Evolutionary conservation across 768 basidiomycete species (phyloP).

Genomic region (Agrocybe pediades): DNA sequence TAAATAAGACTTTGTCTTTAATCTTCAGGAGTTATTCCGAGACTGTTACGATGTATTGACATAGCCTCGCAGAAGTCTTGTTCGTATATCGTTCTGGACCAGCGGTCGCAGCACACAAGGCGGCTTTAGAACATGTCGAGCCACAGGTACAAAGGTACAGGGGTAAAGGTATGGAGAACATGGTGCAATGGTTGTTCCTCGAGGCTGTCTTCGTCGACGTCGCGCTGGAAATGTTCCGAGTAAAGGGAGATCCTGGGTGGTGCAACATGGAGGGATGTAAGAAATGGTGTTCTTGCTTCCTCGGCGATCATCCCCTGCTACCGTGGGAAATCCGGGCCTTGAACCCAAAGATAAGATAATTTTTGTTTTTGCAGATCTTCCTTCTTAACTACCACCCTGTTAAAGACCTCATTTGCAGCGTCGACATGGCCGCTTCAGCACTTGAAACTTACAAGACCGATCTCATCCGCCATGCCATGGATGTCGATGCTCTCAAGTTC

Average conservation of each 20-base stretch:
- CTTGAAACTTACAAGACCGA: constrained; percentile 51
- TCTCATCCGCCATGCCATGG: constrained; percentile 69
- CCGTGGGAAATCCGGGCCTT: too few species aligned
- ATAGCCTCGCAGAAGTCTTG: neutral
- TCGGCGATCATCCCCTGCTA: too few species aligned
- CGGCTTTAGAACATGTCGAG: neutral
- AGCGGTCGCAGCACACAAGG: neutral
- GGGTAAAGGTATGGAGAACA: neutral
- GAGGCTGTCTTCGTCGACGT: too few species aligned
- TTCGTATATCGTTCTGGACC: neutral
- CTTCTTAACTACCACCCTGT: neutral
- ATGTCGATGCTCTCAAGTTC: constrained; percentile 80
- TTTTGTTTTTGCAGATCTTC: neutral
- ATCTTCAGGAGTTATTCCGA: neutral
- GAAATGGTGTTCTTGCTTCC: too few species aligned
- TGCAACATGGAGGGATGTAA: neutral
- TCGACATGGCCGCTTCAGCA: constrained; percentile 8
- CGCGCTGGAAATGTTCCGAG: too few species aligned
- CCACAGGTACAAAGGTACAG: neutral
- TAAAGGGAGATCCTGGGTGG: neutral
- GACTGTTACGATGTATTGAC: neutral
- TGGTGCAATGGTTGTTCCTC: too few species aligned
- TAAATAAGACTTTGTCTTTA: neutral
- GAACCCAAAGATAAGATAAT: constrained; percentile 1
- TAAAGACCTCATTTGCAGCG: too few species aligned